Conservation (phyloP, 805 yeast species). For the Metschnikowia anglica region DNA sequence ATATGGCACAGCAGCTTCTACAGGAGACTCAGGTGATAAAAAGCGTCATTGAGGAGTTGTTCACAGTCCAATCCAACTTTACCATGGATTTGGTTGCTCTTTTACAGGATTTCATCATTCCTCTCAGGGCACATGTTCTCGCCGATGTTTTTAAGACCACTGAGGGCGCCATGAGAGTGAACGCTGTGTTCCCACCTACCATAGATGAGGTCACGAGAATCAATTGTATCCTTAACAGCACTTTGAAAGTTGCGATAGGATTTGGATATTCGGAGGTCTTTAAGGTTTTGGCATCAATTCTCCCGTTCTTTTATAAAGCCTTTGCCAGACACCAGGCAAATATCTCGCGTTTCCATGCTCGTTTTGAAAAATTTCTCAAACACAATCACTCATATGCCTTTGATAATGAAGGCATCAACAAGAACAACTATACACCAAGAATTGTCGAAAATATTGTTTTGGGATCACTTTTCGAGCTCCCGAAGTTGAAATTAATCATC, state of each 20-base stretch:
- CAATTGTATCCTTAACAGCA: conserved; percentile 78
- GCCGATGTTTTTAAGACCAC: conserved; percentile 41
- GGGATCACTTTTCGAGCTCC: conserved; percentile 64
- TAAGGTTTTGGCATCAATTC: conserved; percentile 74
- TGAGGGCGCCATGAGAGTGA: conserved; percentile 63
- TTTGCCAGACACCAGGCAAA: conserved; percentile 95
- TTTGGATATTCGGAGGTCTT: conserved; percentile 75
- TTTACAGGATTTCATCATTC: conserved; percentile 75
- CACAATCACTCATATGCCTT: conserved; percentile 32
- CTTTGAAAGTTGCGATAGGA: conserved; percentile 63
- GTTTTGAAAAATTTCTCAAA: conserved; percentile 43
- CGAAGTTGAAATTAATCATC: conserved; percentile 67
- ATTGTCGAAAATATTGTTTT: conserved; percentile 51
- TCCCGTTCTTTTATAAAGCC: conserved; percentile 91
- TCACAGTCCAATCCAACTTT: conserved; percentile 69
- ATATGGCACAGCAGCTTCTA: neutral
- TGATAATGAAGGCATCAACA: conserved; percentile 30
- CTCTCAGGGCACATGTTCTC: conserved; percentile 68
- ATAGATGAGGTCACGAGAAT: conserved; percentile 91
- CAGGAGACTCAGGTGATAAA: conserved; percentile 7
- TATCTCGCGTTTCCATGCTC: conserved; percentile 60
- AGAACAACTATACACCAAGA: conserved; percentile 27
- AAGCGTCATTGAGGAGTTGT: conserved; percentile 55
- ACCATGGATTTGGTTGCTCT: conserved; percentile 72
- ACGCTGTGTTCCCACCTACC: conserved; percentile 88